Conservation (phyloP, 805 yeast species). For the Saturnispora kantuleensis region DNA sequence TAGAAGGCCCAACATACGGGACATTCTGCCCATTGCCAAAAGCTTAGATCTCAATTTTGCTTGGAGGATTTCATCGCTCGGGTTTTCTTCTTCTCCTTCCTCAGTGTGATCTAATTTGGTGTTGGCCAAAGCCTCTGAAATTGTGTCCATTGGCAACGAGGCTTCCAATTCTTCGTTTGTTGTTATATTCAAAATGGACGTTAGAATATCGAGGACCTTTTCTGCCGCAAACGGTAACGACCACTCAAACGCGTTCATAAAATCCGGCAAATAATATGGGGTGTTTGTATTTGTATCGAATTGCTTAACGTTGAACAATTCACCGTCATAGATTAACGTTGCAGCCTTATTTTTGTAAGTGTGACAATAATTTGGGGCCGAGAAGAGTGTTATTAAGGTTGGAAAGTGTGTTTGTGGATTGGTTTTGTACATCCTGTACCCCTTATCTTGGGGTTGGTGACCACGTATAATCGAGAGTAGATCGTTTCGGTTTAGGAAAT, state of each 20-base stretch:
- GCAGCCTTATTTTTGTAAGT: slow-evolving; percentile 92
- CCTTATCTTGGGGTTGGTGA: slow-evolving; percentile 96
- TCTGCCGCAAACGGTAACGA: slow-evolving; percentile 95
- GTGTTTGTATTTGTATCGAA: slow-evolving; percentile 62
- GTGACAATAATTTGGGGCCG: slow-evolving; percentile 91
- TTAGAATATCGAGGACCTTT: slow-evolving; percentile 86
- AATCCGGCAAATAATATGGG: slow-evolving; percentile 93
- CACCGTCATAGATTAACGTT: slow-evolving; percentile 78
- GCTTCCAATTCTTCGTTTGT: slow-evolving; percentile 10
- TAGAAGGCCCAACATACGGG: slow-evolving; percentile 82
- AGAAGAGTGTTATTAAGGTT: slow-evolving; percentile 76
- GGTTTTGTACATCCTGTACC: slow-evolving; percentile 86
- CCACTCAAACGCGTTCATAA: slow-evolving; percentile 97
- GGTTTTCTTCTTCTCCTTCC: slow-evolving; percentile 2
- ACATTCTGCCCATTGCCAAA: slow-evolving; percentile 39
- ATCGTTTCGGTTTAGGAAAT: slow-evolving; percentile 67
- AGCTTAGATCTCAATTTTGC: slow-evolving; percentile 7
- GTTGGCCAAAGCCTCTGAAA: slow-evolving; percentile 5
- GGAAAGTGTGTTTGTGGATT: slow-evolving; percentile 93
- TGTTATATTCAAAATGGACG: slow-evolving; percentile 68
- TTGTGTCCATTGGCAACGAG: slow-evolving; percentile 3
- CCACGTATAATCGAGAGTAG: slow-evolving; percentile 80
- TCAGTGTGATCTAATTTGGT: not conserved
- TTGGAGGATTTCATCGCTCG: slow-evolving; percentile 14
- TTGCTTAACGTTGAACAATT: slow-evolving; percentile 89